phyloP scores from a whole-genome alignment of 192 early-diverging fungal species.

The Coemansia sp. region DNA sequence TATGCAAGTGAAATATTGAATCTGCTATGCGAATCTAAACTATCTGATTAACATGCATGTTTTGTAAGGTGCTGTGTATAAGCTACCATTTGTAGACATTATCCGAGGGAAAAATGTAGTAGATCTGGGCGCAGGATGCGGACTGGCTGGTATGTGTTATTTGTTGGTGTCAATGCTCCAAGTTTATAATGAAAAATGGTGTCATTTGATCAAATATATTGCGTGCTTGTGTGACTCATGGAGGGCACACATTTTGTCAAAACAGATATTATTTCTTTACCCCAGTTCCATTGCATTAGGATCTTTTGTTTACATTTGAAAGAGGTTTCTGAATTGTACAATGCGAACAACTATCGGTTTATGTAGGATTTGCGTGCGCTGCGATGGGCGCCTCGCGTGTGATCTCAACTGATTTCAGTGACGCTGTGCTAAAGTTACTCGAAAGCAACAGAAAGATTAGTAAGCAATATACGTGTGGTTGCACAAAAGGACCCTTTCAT shows the following conservation, averaged over 20 bases:
- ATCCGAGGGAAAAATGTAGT: slow-evolving; percentile 43
- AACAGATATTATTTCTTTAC: neutral
- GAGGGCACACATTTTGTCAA: neutral
- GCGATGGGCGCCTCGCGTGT: slow-evolving; percentile 45
- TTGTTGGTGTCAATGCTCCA: neutral
- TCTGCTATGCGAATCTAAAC: neutral
- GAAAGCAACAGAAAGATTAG: slow-evolving; percentile 31
- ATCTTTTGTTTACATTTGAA: neutral
- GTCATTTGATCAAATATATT: neutral
- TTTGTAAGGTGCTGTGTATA: neutral
- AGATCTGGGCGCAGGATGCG: slow-evolving; percentile 51
- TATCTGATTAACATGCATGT: neutral
- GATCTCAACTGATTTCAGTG: slow-evolving; percentile 31
- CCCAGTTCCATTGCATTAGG: neutral
- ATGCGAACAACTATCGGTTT: neutral
- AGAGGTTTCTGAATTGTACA: neutral
- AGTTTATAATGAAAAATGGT: neutral
- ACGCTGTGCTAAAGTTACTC: slow-evolving; percentile 33
- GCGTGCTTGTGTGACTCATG: neutral
- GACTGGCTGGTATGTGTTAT: slow-evolving; percentile 38
- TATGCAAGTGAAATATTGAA: neutral
- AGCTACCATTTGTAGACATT: slow-evolving; percentile 27
- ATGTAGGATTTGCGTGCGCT: slow-evolving; percentile 52
- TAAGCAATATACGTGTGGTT: slow-evolving; percentile 14
- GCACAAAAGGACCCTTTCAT: neutral